phyloP scores from a whole-genome alignment of 1,284 basidiomycete species.

The Trametes hirsuta region DNA sequence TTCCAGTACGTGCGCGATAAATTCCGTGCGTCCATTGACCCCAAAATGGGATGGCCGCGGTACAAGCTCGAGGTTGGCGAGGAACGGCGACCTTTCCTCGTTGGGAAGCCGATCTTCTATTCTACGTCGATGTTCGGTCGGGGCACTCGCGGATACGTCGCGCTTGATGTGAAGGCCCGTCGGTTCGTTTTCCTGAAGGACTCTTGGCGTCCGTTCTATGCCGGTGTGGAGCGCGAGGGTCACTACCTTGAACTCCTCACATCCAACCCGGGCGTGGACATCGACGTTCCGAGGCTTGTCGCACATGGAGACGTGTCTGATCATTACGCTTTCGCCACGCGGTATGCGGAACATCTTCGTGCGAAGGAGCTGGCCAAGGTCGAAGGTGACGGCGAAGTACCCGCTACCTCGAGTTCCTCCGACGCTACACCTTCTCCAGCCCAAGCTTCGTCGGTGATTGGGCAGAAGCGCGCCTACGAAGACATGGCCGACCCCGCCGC shows the following conservation, averaged over 20 bases:
- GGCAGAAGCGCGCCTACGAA: background rate
- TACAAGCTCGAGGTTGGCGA: slow-evolving; percentile 4
- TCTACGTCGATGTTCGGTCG: slow-evolving; percentile 2
- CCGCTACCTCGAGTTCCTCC: background rate
- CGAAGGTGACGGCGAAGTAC: background rate
- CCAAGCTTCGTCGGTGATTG: too few species aligned
- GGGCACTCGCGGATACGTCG: slow-evolving; percentile 3
- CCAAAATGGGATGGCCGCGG: background rate
- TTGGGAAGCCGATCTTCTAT: background rate
- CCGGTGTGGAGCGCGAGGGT: slow-evolving; percentile 2
- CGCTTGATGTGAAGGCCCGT: slow-evolving; percentile 1
- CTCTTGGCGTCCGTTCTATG: slow-evolving; percentile 8
- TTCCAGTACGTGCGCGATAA: slow-evolving; percentile 11
- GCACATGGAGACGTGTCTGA: slow-evolving; percentile 2
- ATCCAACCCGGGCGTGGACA: background rate
- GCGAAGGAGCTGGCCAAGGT: background rate
- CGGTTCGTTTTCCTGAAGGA: slow-evolving; percentile 15
- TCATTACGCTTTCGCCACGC: background rate
- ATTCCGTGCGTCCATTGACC: background rate
- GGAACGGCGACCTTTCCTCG: slow-evolving; percentile 3
- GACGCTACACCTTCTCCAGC: too few species aligned
- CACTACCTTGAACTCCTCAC: background rate
- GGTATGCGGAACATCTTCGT: background rate
- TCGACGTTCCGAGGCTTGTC: background rate
- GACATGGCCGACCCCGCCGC: background rate